Evolutionary conservation across 768 basidiomycete genomes (phyloP).

Genomic region (Leucocoprinus sp.): DNA sequence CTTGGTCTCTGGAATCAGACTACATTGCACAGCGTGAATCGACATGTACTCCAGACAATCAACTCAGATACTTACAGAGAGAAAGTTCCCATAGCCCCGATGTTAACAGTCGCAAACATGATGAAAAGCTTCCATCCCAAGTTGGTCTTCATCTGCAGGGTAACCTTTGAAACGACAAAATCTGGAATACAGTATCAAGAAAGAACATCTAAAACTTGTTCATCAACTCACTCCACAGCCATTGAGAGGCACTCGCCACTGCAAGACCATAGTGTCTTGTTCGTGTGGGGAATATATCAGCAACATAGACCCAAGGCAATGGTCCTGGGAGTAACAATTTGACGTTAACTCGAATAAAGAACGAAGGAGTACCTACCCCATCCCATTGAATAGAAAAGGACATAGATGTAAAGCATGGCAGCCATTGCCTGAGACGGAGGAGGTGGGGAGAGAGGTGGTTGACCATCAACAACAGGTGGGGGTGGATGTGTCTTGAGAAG

Average conservation of each 20-base stretch:
- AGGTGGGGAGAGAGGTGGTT: conserved; percentile 28
- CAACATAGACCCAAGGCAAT: conserved; percentile 51
- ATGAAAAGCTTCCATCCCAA: conserved; percentile 72
- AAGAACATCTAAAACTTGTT: not conserved
- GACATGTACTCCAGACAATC: not conserved
- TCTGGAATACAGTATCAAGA: conserved; percentile 29
- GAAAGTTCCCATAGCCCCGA: conserved; percentile 62
- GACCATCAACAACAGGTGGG: conserved; percentile 21
- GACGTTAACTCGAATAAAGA: conserved; percentile 21
- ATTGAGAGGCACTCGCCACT: conserved; percentile 68
- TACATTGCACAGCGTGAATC: conserved; percentile 13
- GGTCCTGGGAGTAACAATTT: conserved; percentile 24
- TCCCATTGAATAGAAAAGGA: conserved; percentile 83
- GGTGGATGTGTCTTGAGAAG: conserved; percentile 74
- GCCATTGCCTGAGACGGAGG: conserved; percentile 76
- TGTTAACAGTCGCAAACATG: conserved; percentile 69
- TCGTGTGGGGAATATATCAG: conserved; percentile 83
- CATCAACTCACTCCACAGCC: conserved; percentile 62
- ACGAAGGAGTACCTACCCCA: conserved; percentile 42
- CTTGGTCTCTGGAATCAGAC: conserved; percentile 56
- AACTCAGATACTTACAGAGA: conserved; percentile 37
- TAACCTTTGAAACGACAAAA: conserved; percentile 66
- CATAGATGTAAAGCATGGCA: conserved; percentile 79
- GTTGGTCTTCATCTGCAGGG: conserved; percentile 50
- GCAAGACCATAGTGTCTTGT: conserved; percentile 78